Percentiles rank a stretch among this genome's conserved stretches.
Conservation (phyloP, 768 basidiomycete species). For the Leccinum barrowsii region DNA sequence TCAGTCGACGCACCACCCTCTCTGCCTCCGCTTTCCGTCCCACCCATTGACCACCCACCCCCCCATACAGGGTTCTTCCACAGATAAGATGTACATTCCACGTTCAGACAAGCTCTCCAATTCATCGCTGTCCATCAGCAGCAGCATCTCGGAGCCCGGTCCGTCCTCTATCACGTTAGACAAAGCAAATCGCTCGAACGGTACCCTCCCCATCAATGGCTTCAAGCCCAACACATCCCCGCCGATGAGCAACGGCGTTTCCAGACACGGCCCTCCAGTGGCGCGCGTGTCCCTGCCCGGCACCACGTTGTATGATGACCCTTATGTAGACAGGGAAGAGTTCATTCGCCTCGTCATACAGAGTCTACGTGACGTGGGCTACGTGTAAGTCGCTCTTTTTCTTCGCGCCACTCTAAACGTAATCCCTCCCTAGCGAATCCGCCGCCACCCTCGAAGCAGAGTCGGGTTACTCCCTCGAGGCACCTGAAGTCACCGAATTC, state of each 20-base stretch:
- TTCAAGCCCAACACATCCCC: constrained; percentile 37
- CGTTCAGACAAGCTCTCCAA: constrained; percentile 48
- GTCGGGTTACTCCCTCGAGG: constrained; percentile 86
- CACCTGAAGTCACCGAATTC: constrained; percentile 73
- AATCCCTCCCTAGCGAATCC: constrained; percentile 60
- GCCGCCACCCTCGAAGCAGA: constrained; percentile 88
- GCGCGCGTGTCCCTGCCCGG: constrained; percentile 68
- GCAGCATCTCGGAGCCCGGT: constrained; percentile 44
- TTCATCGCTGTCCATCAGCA: constrained; percentile 45
- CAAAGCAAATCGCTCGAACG: constrained; percentile 30
- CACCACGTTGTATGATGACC: constrained; percentile 73
- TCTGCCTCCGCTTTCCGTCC: constrained; percentile 4
- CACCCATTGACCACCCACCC: constrained; percentile 17
- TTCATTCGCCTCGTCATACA: constrained; percentile 88
- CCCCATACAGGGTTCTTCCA: constrained; percentile 26
- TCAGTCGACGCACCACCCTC: constrained; percentile 20
- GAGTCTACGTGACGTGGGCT: constrained; percentile 85
- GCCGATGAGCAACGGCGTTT: constrained; percentile 45
- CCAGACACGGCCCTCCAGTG: constrained; percentile 48
- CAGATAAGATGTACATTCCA: constrained; percentile 49
- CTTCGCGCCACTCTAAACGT: constrained; percentile 9
- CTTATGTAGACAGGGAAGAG: constrained; percentile 81
- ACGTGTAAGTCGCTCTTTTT: constrained; percentile 44
- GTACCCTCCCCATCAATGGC: constrained; percentile 43
- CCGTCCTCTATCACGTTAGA: constrained; percentile 46